Conservation (phyloP, 495 filamentous ascomycete species). For the Neurospora sp. region DNA sequence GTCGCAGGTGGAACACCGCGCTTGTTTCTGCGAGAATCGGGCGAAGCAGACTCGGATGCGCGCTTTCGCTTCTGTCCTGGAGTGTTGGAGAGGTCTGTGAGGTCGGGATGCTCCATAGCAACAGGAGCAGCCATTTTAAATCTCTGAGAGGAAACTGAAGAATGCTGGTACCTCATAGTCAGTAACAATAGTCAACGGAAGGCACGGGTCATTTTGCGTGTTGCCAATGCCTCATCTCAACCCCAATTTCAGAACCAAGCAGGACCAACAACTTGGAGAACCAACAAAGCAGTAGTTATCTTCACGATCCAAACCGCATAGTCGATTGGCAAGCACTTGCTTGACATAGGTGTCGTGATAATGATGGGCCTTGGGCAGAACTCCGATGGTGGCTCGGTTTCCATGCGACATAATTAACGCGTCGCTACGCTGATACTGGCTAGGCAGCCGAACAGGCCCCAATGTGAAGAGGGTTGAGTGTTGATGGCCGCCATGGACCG, state of each 20-base stretch:
- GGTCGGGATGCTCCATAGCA: slow-evolving; percentile 31
- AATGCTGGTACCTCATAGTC: not conserved
- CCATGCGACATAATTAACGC: not conserved
- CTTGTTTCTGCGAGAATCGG: slow-evolving; percentile 35
- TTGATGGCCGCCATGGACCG: not conserved
- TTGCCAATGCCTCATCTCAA: not conserved
- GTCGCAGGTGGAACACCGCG: slow-evolving; percentile 30
- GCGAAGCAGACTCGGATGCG: slow-evolving; percentile 28
- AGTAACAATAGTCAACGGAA: not conserved
- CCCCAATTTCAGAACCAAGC: not conserved
- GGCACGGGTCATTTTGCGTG: not conserved
- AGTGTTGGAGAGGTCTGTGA: slow-evolving; percentile 17
- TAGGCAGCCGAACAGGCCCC: not conserved
- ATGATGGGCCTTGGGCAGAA: not conserved
- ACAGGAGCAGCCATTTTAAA: slow-evolving; percentile 34
- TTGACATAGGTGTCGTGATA: not conserved
- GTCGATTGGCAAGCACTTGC: not conserved
- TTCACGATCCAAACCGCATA: not conserved
- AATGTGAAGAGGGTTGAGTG: not conserved
- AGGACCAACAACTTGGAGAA: not conserved
- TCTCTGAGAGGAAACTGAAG: not conserved
- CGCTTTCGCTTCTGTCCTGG: slow-evolving; percentile 40
- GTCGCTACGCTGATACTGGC: not conserved
- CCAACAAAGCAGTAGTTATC: not conserved
- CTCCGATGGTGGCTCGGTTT: not conserved